Evolutionary conservation across 768 basidiomycete genomes (phyloP).

Genomic region (Tricholoma flavovirens): DNA sequence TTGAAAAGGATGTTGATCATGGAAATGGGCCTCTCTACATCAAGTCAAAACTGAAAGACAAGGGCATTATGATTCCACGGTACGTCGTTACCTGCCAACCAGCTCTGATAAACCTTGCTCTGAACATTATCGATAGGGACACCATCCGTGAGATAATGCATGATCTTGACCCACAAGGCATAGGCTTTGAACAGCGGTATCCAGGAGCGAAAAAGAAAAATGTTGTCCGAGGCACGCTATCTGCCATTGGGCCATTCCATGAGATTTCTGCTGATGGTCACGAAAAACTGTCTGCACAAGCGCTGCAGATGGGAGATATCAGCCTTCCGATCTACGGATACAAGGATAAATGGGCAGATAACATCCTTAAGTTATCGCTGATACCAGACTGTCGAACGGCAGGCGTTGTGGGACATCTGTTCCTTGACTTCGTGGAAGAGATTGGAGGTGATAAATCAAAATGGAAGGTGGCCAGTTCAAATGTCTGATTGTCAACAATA

Average conservation of each 20-base stretch:
- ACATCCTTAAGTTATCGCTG: conserved; percentile 12
- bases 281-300: conserved; percentile 1
- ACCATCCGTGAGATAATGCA: neutral
- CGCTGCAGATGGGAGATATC: conserved; percentile 24
- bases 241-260: neutral
- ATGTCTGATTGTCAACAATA: neutral
- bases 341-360: conserved; percentile 23
- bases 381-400: no score
- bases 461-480: neutral
- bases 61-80: neutral
- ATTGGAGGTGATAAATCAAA: neutral
- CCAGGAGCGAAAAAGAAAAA: neutral
- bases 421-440: conserved; percentile 23
- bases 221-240: neutral
- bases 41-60: neutral
- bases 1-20: neutral
- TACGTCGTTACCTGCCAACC: neutral
- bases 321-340: conserved; percentile 23
- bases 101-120: neutral
- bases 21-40: neutral
- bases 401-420: conserved; percentile 24
- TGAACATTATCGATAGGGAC: neutral
- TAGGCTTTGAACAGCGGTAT: neutral
- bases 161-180: neutral
- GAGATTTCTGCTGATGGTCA: neutral